A percentile compares a stretch with the other conserved stretches of the same genome.
These are phyloP conservation scores for Candida alai DNA, from an alignment of 805 yeast genomes.

Conservation along the genomic window DNA sequence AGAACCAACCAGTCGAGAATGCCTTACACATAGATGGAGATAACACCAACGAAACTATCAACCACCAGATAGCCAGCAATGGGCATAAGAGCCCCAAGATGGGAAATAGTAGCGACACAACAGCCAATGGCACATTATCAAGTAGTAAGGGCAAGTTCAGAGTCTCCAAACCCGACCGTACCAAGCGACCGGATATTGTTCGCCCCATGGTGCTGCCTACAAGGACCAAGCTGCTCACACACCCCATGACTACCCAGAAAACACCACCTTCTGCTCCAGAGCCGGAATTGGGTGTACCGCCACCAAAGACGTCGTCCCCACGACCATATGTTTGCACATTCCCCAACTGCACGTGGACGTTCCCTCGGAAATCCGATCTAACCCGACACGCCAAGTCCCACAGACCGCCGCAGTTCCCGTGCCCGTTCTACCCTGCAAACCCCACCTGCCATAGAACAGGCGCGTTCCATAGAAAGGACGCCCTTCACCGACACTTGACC, in stretches of 20 bases:
- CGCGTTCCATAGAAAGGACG: constrained; percentile 69
- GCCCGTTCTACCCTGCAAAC: constrained; percentile 69
- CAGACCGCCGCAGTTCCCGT: constrained; percentile 59
- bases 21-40: too few relatives aligned
- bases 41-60: too few relatives aligned
- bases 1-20: too few relatives aligned
- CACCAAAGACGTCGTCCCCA: constrained; percentile 3
- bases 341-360: constrained; percentile 61
- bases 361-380: constrained; percentile 64
- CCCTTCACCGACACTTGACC: constrained; percentile 65
- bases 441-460: constrained; percentile 76
- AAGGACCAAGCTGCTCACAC: neutral
- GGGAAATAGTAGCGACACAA: too few relatives aligned
- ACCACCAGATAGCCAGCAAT: too few relatives aligned
- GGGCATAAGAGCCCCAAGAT: too few relatives aligned
- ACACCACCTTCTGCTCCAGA: neutral
- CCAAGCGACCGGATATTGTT: too few relatives aligned
- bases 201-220: constrained; percentile 1
- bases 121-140: too few relatives aligned
- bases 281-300: constrained; percentile 1
- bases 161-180: too few relatives aligned
- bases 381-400: constrained; percentile 68
- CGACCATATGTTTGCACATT: constrained; percentile 40
- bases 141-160: too few relatives aligned
- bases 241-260: neutral